Evolutionary conservation across 306 rosid species (phyloP).

Genomic region (Malus sylvestris): DNA sequence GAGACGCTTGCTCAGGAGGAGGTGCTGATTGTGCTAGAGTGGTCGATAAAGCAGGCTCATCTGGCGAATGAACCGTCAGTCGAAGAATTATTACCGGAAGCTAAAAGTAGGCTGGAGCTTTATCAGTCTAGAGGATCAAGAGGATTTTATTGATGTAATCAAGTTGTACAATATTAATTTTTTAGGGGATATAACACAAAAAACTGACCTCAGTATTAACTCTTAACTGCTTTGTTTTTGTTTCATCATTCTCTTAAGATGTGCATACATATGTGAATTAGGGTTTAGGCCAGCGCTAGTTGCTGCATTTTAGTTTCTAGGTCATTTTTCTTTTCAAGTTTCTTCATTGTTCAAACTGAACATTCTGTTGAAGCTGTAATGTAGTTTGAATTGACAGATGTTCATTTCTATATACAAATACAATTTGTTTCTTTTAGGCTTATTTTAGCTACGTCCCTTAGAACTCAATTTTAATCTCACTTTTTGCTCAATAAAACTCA

Average conservation of each 20-base stretch:
- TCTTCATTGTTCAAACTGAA: not conserved
- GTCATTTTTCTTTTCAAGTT: not conserved
- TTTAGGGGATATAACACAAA: not conserved
- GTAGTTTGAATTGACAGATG: too few relatives aligned
- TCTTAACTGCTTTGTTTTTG: not conserved
- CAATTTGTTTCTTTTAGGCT: too few relatives aligned
- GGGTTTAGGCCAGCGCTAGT: not conserved
- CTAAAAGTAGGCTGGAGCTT: constrained; percentile 71
- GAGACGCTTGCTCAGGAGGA: constrained; percentile 68
- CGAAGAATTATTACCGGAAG: constrained; percentile 45
- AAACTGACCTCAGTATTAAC: not conserved
- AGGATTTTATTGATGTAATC: constrained; percentile 43
- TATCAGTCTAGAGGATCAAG: constrained; percentile 80
- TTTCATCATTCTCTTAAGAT: not conserved
- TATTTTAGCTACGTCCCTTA: too few relatives aligned
- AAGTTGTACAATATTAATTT: not conserved
- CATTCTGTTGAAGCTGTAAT: too few relatives aligned
- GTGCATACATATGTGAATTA: not conserved
- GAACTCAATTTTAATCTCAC: too few relatives aligned
- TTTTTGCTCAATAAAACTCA: too few relatives aligned
- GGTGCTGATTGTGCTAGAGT: constrained; percentile 68
- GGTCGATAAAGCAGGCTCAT: constrained; percentile 58
- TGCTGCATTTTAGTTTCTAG: not conserved
- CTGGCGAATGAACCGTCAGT: constrained; percentile 28
- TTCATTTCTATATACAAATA: too few relatives aligned